A percentile compares a stretch with the other conserved stretches of the same genome.
Evolutionary conservation across 129 eudicot genomes (phyloP).

Genomic region (Escallonia herrerae): DNA sequence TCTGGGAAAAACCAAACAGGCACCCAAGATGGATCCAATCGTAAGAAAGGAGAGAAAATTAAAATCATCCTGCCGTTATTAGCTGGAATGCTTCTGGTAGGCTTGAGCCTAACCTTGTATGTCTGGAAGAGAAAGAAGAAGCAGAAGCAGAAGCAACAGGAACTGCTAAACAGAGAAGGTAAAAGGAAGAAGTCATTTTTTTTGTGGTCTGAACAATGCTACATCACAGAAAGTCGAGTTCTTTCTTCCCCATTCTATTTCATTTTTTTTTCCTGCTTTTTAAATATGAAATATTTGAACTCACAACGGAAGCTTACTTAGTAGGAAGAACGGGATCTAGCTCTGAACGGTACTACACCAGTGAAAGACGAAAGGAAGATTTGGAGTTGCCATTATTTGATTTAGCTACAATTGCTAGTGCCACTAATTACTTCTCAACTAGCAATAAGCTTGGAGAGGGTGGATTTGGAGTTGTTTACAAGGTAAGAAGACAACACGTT

Average conservation of each 20-base stretch:
- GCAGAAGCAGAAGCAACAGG: not conserved
- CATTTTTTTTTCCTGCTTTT: not conserved
- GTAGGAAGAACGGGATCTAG: not conserved
- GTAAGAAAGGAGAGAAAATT: not conserved
- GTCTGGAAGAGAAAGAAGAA: not conserved
- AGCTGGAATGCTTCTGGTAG: not conserved
- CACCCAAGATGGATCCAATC: not conserved
- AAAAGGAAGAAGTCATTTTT: not conserved
- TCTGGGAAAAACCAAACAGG: not conserved
- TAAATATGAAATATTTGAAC: not conserved
- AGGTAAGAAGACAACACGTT: not conserved
- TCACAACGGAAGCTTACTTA: not conserved
- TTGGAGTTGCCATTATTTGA: not conserved
- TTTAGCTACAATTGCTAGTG: not conserved
- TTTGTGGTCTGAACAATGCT: not conserved
- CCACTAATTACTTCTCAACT: not conserved
- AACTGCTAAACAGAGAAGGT: slow-evolving; percentile 1
- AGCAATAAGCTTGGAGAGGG: slow-evolving; percentile 12
- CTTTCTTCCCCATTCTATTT: not conserved
- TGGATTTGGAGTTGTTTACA: slow-evolving; percentile 10
- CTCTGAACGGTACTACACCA: not conserved
- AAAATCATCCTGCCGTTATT: not conserved
- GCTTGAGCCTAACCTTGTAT: not conserved
- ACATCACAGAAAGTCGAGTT: not conserved
- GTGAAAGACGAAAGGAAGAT: not conserved